Conservation (phyloP, 1,284 basidiomycete genomes). For the Entoloma clypeatum region DNA sequence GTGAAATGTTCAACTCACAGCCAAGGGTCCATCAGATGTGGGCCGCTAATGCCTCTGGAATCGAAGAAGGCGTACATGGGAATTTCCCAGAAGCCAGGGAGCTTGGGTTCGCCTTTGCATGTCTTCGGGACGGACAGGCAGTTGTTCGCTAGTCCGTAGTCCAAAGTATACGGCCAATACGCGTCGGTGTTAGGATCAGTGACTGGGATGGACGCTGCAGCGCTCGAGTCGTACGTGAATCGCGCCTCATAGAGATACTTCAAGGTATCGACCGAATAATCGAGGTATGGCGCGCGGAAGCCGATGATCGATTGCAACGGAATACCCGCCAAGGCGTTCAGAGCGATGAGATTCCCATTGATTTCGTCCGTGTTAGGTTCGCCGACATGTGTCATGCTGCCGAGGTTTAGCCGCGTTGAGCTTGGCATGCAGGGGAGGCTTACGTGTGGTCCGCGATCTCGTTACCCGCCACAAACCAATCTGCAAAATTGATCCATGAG, state of each 20-base stretch:
- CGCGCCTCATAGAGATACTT: conserved; percentile 51
- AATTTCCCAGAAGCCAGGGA: conserved; percentile 80
- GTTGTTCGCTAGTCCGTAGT: conserved; percentile 77
- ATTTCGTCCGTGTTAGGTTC: conserved; percentile 61
- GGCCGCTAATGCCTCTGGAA: conserved; percentile 48
- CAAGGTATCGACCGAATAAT: conserved; percentile 64
- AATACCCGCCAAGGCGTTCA: conserved; percentile 79
- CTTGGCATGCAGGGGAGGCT: conserved; percentile 23
- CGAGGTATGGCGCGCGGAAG: conserved; percentile 79
- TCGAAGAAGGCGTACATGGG: conserved; percentile 81
- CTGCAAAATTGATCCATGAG: conserved; percentile 26
- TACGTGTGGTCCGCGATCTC: conserved; percentile 87
- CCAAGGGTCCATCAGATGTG: conserved; percentile 83
- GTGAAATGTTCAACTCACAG: conserved; percentile 44
- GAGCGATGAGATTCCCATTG: conserved; percentile 75
- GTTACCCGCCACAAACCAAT: conserved; percentile 82
- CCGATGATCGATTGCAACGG: conserved; percentile 66
- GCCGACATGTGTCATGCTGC: conserved; percentile 80
- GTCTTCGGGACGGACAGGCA: conserved; percentile 54
- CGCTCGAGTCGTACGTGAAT: conserved; percentile 74
- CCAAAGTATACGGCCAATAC: conserved; percentile 72
- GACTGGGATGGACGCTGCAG: conserved; percentile 65
- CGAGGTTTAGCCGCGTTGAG: too few species aligned
- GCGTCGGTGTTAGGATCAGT: conserved; percentile 70
- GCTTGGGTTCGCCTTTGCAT: conserved; percentile 69